phyloP scores from a whole-genome alignment of 352 stramenopile genomes.

The Blastocystis sp. region DNA sequence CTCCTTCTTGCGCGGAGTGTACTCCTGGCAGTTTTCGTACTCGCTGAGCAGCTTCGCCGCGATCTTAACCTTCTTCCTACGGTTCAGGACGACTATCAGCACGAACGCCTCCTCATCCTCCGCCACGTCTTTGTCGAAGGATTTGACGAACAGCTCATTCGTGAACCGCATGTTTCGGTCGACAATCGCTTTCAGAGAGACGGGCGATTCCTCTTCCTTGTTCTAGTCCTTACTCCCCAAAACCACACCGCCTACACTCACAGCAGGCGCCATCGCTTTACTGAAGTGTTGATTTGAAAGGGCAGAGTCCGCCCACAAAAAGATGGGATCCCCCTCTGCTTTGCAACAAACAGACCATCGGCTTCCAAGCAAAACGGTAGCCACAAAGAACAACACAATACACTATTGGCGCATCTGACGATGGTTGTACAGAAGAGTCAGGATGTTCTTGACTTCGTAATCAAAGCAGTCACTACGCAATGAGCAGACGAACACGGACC shows the following conservation, averaged over 20 bases:
- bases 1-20: constrained; percentile 14
- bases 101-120: constrained; percentile 50
- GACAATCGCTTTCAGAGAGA: constrained; percentile 31
- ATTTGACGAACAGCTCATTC: constrained; percentile 31
- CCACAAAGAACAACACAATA: constrained; percentile 6
- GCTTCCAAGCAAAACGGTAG: background rate
- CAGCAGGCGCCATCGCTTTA: background rate
- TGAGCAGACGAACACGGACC: background rate
- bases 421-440: constrained; percentile 49
- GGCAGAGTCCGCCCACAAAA: background rate
- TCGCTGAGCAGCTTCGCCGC: constrained; percentile 24
- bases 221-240: background rate
- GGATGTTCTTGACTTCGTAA: constrained; percentile 20
- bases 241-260: background rate
- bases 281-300: background rate
- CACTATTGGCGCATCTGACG: constrained; percentile 19
- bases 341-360: background rate
- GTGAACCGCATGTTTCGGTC: constrained; percentile 19
- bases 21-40: constrained; percentile 45
- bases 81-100: background rate
- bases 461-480: constrained; percentile 3
- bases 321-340: background rate
- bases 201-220: background rate
- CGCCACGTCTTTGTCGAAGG: constrained; percentile 44
- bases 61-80: constrained; percentile 4